Conservation (phyloP, 768 basidiomycete species). For the Mycena belliarum region DNA sequence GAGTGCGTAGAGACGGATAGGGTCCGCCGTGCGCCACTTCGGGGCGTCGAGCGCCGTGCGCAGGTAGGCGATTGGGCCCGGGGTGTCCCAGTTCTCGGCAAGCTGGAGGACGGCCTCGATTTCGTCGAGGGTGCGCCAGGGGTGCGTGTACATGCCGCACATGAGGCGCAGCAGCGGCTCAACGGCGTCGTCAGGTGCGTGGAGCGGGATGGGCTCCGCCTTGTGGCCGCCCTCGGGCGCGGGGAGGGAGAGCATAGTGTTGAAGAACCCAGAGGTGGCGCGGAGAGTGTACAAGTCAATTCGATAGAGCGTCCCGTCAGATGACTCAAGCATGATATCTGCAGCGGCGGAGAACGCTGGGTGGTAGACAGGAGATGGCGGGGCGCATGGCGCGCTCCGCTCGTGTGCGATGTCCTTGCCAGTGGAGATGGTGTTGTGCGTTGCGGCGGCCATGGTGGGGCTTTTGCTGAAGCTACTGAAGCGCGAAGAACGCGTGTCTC, state of each 20-base stretch:
- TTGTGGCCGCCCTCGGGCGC: slow-evolving; percentile 38
- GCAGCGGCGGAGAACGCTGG: slow-evolving; percentile 17
- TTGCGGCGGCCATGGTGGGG: slow-evolving; percentile 13
- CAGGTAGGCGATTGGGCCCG: slow-evolving; percentile 57
- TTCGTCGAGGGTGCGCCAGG: slow-evolving; percentile 50
- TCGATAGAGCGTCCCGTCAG: slow-evolving; percentile 43
- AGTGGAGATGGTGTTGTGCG: not conserved
- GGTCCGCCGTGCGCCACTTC: slow-evolving; percentile 43
- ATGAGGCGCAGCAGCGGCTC: slow-evolving; percentile 59
- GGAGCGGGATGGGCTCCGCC: slow-evolving; percentile 36
- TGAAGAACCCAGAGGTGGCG: slow-evolving; percentile 53
- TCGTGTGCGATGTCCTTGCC: not conserved
- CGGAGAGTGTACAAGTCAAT: slow-evolving; percentile 51
- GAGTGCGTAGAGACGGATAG: slow-evolving; percentile 54
- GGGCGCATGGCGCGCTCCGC: not conserved
- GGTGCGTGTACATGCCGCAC: slow-evolving; percentile 52
- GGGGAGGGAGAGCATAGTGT: slow-evolving; percentile 51
- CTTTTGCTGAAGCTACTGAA: not conserved
- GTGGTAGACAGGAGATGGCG: slow-evolving; percentile 7
- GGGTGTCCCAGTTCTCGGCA: slow-evolving; percentile 74
- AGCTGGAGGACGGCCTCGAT: slow-evolving; percentile 57
- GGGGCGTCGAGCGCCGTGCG: slow-evolving; percentile 52
- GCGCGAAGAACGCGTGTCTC: slow-evolving; percentile 12
- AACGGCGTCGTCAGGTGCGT: slow-evolving; percentile 46
- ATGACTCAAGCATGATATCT: slow-evolving; percentile 24